phyloP scores from a whole-genome alignment of 257 asterid species.

The Coffea eugenioides region DNA sequence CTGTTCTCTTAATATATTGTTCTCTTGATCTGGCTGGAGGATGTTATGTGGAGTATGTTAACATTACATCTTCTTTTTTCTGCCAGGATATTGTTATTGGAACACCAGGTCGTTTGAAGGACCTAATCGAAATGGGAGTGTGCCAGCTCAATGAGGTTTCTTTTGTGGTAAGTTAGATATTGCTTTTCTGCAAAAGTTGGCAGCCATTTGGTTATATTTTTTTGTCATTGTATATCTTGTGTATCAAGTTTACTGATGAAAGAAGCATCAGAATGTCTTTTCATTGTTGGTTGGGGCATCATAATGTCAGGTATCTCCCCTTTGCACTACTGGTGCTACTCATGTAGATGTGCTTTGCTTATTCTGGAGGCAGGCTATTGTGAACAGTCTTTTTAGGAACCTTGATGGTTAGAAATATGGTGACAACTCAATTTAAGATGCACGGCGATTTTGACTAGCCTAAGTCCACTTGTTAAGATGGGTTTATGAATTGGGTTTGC shows the following conservation, averaged over 20 bases:
- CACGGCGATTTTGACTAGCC: background rate
- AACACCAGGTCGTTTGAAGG: slow-evolving; percentile 95
- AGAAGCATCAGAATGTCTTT: background rate
- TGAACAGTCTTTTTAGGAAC: background rate
- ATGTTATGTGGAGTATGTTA: background rate
- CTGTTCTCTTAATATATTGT: background rate
- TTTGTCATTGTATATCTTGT: background rate
- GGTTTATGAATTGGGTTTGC: background rate
- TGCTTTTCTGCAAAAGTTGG: background rate
- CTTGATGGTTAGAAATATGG: background rate
- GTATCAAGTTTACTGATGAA: background rate
- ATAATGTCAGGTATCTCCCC: too few relatives aligned
- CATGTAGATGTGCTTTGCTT: background rate
- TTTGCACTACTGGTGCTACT: background rate
- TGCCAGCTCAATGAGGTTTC: slow-evolving; percentile 79
- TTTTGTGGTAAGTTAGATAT: slow-evolving; percentile 67
- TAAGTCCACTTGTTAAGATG: background rate
- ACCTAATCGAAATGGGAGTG: slow-evolving; percentile 86
- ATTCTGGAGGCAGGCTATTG: background rate
- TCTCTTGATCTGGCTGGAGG: background rate
- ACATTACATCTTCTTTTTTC: slow-evolving; percentile 15
- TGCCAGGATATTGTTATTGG: slow-evolving; percentile 93
- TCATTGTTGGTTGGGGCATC: background rate
- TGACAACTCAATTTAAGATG: background rate
- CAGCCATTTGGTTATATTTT: background rate